Evolutionary conservation across 768 basidiomycete genomes (phyloP).

Genomic region (Steccherinum ochraceum): DNA sequence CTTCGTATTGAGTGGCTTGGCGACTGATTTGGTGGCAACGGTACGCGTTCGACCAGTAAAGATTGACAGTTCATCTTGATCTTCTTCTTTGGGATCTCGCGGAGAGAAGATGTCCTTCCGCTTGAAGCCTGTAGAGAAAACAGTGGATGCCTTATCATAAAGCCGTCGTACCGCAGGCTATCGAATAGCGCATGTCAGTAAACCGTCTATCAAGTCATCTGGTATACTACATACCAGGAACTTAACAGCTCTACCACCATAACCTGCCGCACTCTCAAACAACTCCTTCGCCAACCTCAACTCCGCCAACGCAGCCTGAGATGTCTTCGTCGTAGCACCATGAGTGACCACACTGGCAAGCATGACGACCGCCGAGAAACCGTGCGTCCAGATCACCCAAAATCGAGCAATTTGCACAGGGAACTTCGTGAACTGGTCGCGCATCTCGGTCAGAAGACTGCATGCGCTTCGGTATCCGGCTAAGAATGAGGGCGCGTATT

Average conservation of each 20-base stretch:
- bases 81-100: conserved; percentile 28
- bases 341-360: conserved; percentile 72
- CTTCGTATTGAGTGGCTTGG: background rate
- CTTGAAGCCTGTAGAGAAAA: conserved; percentile 40
- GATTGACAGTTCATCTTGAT: conserved; percentile 64
- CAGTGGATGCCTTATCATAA: conserved; percentile 52
- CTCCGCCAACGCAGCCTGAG: conserved; percentile 63
- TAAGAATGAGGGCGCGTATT: conserved; percentile 66
- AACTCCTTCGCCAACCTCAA: conserved; percentile 56
- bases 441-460: conserved; percentile 46
- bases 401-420: conserved; percentile 56
- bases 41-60: conserved; percentile 74
- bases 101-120: conserved; percentile 57
- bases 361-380: conserved; percentile 48
- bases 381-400: conserved; percentile 60
- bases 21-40: conserved; percentile 38
- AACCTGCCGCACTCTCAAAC: conserved; percentile 54
- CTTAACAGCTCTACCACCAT: conserved; percentile 64
- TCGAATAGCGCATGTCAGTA: background rate
- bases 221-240: conserved; percentile 46
- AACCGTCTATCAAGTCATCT: conserved; percentile 1
- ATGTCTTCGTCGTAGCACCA: conserved; percentile 57
- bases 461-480: conserved; percentile 70
- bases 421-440: conserved; percentile 45
- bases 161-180: conserved; percentile 64